Base-by-base conservation (phyloP, 768 basidiomycete species). In the Krasilnikovozyma curviuscula region DNA sequence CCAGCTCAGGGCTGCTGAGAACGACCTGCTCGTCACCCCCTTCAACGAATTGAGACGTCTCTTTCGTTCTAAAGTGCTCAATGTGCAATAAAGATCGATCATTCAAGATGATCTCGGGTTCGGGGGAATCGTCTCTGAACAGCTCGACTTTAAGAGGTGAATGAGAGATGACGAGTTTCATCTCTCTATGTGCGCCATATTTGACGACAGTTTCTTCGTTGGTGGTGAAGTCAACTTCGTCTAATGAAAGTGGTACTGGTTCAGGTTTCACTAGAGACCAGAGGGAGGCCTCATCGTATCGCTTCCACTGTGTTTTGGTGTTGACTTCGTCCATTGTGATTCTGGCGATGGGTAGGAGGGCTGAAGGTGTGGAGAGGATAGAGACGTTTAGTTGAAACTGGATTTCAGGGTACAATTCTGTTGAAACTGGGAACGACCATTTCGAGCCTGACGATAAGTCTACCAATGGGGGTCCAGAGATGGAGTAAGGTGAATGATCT, bases 81-180 rank as follows among this genome's bases (percentile, higher is more conserved):
- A 98, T 89, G 56, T 97, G 89, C 54, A 98, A 69, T 27, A 98
- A 70, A 1, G 83, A 83, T 33, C 77, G 72, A 2, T 83, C 85
- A 58, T 98, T 98, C 30, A 98, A 65, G 8, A 86, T 78, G 41
- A 98, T 71, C 59, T 93, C 81, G 49, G 81, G 79, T 60, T 76
- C 77, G 3, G 25, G 25, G 32, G 27, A 16, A 3, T 83, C 84
- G 48, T 75, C 71, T 29, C 78, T 73, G 38, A 75, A 68, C 53
- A 93, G 71, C 1, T 74, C 71, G 32, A 97, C 68, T 54, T 73
- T 75, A 57, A 97, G 67, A 1, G 89, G 91, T 24, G 74, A 68
- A 61, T 79, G 83, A 32, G 72, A 63, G 53, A 97, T 73, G 27
- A 55, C 56, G 30, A 67, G 54, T 4, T 74, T 70, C 14, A 86